Conservation (phyloP, 1,284 basidiomycete genomes). For the Cystobasidium pallidum region DNA sequence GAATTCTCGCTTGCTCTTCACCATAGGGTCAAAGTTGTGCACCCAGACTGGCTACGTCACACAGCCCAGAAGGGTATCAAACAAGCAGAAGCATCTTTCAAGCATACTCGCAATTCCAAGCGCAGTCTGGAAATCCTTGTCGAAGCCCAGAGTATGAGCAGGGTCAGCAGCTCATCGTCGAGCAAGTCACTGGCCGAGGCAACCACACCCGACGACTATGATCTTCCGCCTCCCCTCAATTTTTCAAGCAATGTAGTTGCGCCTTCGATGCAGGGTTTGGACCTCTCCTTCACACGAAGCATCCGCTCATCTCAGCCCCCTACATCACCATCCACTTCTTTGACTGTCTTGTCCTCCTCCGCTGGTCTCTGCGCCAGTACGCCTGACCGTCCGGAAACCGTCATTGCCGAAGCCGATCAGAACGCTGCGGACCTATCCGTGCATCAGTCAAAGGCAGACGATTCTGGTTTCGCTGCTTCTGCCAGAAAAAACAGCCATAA, state of each 20-base stretch:
- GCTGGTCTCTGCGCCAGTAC: neutral
- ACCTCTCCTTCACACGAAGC: neutral
- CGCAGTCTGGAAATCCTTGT: conserved; percentile 17
- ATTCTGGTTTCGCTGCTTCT: conserved; percentile 25
- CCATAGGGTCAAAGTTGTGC: conserved; percentile 22
- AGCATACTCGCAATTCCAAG: conserved; percentile 28
- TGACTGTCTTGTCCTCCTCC: neutral
- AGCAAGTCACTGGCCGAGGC: neutral
- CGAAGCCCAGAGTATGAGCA: conserved; percentile 7
- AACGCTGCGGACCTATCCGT: neutral
- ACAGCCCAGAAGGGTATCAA: conserved; percentile 15
- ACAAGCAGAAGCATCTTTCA: conserved; percentile 23
- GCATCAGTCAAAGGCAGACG: neutral
- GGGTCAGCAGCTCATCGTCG: conserved; percentile 24
- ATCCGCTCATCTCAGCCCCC: conserved; percentile 24
- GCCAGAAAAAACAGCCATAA: conserved; percentile 1
- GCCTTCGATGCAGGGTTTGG: neutral
- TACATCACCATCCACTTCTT: neutral
- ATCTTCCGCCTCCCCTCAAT: conserved; percentile 31
- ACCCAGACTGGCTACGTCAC: conserved; percentile 30
- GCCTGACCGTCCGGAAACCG: neutral
- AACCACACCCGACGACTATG: conserved; percentile 15
- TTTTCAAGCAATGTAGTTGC: neutral
- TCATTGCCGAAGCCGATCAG: neutral
- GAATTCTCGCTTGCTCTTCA: conserved; percentile 2